Evolutionary conservation across 257 asterid species (phyloP).

Genomic region (Anisodus acutangulus): DNA sequence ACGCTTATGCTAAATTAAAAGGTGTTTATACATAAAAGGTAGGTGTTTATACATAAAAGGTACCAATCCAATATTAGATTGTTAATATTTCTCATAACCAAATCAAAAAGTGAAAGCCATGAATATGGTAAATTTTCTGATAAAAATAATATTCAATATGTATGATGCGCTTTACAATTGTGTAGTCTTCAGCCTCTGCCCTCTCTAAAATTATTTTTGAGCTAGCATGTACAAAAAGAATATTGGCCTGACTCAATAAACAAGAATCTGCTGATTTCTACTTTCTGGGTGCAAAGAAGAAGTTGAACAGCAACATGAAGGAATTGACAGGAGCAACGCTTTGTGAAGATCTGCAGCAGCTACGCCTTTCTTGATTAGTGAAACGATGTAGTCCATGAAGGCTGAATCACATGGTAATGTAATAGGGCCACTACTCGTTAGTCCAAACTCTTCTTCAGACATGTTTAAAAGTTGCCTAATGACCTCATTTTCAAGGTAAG

Average conservation of each 20-base stretch:
- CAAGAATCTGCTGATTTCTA: not conserved
- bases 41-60: not conserved
- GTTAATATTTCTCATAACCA: not conserved
- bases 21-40: not conserved
- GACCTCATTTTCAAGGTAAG: constrained; percentile 34
- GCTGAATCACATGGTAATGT: constrained; percentile 40
- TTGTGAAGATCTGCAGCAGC: constrained; percentile 37
- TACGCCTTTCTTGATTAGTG: constrained; percentile 38
- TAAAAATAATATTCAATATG: not conserved
- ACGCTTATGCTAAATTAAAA: not conserved
- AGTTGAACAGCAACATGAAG: not conserved
- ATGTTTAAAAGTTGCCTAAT: constrained; percentile 40
- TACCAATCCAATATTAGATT: not conserved
- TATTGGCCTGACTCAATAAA: not conserved
- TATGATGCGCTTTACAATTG: not conserved
- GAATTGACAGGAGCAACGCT: constrained; percentile 35
- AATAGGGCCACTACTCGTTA: constrained; percentile 26
- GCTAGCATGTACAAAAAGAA: not conserved
- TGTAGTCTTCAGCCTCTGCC: not conserved
- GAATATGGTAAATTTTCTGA: not conserved
- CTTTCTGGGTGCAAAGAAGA: not conserved
- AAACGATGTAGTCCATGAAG: constrained; percentile 32
- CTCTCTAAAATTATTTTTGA: not conserved
- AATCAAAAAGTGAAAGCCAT: not conserved
- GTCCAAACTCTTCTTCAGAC: constrained; percentile 38